A percentile compares a stretch with the other conserved stretches of the same genome.
Conservation (phyloP, 345 rosid genomes). For the Arabis alpina region DNA sequence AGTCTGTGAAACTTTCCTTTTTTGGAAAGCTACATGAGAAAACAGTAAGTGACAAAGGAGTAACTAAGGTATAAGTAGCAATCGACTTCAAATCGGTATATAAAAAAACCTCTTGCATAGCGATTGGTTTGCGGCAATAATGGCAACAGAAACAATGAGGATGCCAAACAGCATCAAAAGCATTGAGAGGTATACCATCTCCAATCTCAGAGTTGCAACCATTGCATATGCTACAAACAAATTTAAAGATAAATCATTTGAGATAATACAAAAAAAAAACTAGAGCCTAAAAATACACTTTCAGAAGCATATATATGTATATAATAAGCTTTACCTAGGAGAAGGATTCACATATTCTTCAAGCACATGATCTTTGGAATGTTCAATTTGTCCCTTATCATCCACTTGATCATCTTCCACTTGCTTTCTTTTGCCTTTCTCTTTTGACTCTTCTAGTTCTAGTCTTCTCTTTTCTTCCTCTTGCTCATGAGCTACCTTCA, state of each 20-base stretch:
- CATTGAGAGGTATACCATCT: conserved; percentile 59
- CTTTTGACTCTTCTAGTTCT: conserved; percentile 25
- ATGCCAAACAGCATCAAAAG: conserved; percentile 68
- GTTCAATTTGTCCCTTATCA: neutral
- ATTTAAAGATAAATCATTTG: neutral
- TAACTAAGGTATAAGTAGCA: neutral
- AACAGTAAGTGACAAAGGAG: neutral
- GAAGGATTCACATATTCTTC: conserved; percentile 13
- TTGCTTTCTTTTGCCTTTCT: conserved; percentile 38
- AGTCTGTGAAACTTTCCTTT: conserved; percentile 19
- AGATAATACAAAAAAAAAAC: neutral
- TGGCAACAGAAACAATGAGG: conserved; percentile 73
- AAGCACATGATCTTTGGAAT: conserved; percentile 3
- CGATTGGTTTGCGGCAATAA: conserved; percentile 60
- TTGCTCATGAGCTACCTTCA: neutral
- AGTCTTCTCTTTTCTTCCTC: neutral
- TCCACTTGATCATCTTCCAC: conserved; percentile 47
- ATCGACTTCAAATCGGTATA: neutral
- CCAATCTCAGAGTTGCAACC: conserved; percentile 64
- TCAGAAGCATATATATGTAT: neutral
- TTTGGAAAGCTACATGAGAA: conserved; percentile 17
- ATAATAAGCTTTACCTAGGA: conserved; percentile 27
- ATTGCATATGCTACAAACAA: conserved; percentile 53
- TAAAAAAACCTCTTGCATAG: conserved; percentile 58
- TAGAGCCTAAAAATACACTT: neutral